Evolutionary conservation across 1,284 basidiomycete genomes (phyloP), one percentile per base, ranked within the genome.

Genomic region (Rhizopogon hawkerae): DNA sequence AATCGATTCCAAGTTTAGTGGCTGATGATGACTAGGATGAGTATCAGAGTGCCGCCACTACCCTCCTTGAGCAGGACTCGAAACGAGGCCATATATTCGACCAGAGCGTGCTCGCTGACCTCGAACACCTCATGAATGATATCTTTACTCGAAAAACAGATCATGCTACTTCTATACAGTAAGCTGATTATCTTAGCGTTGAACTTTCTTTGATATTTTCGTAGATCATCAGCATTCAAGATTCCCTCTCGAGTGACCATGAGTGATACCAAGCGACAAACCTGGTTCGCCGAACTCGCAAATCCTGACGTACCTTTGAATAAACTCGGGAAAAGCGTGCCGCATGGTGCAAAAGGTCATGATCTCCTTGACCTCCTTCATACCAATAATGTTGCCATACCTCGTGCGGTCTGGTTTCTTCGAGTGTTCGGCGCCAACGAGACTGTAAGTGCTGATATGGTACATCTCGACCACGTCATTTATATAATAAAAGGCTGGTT

Each of bases 341-440:
- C 95, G 0, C 92, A 98, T 62, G 92, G 92, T 0, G 89, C 89
- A 35, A 92, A 92, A 63, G 93, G 92, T 2, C 83, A 91, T 56
- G 92, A 95, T 58, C 75, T 97, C 21, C 74, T 99, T 46, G 93
- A 97, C 54, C 76, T 94, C 55, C 75, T 98, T 48, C 87, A 92
- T 58, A 73, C 75, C 0, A 81, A 90, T 35, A 79, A 85, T 42
- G 91, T 98, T 29, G 85, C 89, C 1, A 80, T 94, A 37, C 77
- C 85, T 1, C 76, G 96, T 23, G 96, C 96, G 0, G 77, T 96
- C 2, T 99, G 96, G 96, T 93, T 96, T 64, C 78, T 98, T 26
- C 79, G 93, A 10, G 89, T 94, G 0, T 82, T 95, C 48, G 96
- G 95, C n/a, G 90, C 89, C 1, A 93, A 92, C 58, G 95, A 98